Evolutionary conservation across 208 protist species (phyloP).

Genomic region (Wallacemonas sp.): DNA sequence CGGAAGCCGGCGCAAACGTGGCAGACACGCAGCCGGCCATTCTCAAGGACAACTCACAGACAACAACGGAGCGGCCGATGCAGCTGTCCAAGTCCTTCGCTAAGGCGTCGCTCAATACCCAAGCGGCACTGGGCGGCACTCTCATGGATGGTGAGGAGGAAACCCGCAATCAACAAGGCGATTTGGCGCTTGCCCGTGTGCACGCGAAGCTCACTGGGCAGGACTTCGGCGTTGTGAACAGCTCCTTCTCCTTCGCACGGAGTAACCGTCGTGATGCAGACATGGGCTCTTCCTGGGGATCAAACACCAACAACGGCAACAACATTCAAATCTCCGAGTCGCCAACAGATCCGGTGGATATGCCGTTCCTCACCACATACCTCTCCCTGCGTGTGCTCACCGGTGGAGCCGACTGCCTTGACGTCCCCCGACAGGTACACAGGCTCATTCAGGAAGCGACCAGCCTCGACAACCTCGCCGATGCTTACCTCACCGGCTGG

Average conservation of each 20-base stretch:
- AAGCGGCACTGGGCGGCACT: not conserved
- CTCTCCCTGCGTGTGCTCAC: constrained; percentile 60
- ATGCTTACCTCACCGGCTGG: constrained; percentile 91
- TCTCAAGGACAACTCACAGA: constrained; percentile 1
- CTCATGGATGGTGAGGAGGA: constrained; percentile 52
- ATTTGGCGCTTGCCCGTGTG: constrained; percentile 81
- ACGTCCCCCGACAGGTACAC: constrained; percentile 87
- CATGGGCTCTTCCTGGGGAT: constrained; percentile 47
- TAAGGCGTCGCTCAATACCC: constrained; percentile 19
- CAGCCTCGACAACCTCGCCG: constrained; percentile 83
- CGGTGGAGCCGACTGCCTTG: constrained; percentile 54
- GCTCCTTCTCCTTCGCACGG: constrained; percentile 50
- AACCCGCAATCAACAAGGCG: constrained; percentile 81
- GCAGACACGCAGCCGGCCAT: not conserved
- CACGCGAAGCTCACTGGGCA: constrained; percentile 86
- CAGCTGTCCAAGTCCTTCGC: constrained; percentile 72
- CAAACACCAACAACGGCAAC: constrained; percentile 19
- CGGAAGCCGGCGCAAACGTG: not conserved
- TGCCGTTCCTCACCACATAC: constrained; percentile 73
- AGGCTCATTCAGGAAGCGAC: constrained; percentile 88
- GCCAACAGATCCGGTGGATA: constrained; percentile 32
- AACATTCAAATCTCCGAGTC: constrained; percentile 34
- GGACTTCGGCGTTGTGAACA: constrained; percentile 75
- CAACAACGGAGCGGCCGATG: constrained; percentile 44
- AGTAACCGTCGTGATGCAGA: constrained; percentile 26